Percentiles rank a stretch among this genome's conserved stretches.
Conservation (phyloP, 371 early-diverging fungal species). For the Mucor velutinosus region DNA sequence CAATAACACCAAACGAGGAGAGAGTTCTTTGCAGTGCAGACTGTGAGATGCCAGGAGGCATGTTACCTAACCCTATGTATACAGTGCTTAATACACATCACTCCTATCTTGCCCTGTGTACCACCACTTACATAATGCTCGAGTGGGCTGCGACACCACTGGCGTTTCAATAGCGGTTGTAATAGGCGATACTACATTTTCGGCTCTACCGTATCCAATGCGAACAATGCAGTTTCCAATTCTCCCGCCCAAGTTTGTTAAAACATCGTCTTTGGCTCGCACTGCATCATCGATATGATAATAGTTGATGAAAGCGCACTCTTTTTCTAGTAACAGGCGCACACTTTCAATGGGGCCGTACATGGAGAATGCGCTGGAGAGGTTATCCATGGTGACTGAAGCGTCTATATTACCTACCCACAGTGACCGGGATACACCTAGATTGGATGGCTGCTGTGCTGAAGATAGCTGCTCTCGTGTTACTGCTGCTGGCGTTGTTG, state of each 20-base stretch:
- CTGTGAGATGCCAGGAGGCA: slow-evolving; percentile 78
- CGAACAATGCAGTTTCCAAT: slow-evolving; percentile 81
- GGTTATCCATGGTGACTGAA: slow-evolving; percentile 70
- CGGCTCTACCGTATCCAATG: slow-evolving; percentile 90
- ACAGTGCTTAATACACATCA: background rate
- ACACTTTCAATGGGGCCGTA: slow-evolving; percentile 93
- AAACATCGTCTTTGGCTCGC: slow-evolving; percentile 84
- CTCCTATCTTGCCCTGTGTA: background rate
- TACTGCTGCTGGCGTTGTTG: background rate
- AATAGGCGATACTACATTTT: slow-evolving; percentile 43
- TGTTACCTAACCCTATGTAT: slow-evolving; percentile 87
- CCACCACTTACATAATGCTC: slow-evolving; percentile 43
- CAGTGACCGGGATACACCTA: slow-evolving; percentile 77
- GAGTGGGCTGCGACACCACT: slow-evolving; percentile 37
- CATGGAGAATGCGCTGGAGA: slow-evolving; percentile 77
- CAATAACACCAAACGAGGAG: slow-evolving; percentile 80
- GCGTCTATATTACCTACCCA: slow-evolving; percentile 96
- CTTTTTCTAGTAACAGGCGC: slow-evolving; percentile 91
- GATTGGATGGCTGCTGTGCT: slow-evolving; percentile 10
- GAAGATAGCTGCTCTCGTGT: background rate
- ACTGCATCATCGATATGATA: slow-evolving; percentile 84
- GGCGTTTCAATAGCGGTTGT: slow-evolving; percentile 14
- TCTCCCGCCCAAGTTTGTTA: slow-evolving; percentile 68
- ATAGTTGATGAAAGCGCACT: slow-evolving; percentile 96
- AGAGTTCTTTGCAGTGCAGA: slow-evolving; percentile 75